Evolutionary conservation across 163 green algal genomes (phyloP).

Genomic region (Chlamydomonas reinhardtii): DNA sequence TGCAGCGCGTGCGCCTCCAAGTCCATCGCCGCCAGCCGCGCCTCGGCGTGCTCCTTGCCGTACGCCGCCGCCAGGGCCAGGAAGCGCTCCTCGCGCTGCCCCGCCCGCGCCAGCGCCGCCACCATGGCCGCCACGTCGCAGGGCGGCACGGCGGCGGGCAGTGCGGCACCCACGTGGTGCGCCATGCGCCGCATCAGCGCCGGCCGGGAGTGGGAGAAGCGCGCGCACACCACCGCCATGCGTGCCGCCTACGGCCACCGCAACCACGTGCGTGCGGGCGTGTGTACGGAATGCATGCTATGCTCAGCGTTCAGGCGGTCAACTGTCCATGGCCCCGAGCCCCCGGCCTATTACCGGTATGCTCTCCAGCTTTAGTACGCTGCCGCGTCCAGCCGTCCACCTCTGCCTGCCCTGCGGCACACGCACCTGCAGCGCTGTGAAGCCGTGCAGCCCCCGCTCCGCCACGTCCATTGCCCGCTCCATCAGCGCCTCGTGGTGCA

Average conservation of each 20-base stretch:
- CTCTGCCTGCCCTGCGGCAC: too few species aligned
- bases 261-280: not conserved
- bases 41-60: slow-evolving; percentile 4
- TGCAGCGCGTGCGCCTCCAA: not conserved
- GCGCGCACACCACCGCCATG: not conserved
- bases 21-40: not conserved
- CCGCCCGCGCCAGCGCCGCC: slow-evolving; percentile 6
- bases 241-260: not conserved
- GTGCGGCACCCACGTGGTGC: slow-evolving; percentile 15
- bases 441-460: slow-evolving; percentile 10
- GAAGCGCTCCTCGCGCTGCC: slow-evolving; percentile 16
- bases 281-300: too few species aligned
- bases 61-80: slow-evolving; percentile 1
- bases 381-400: not conserved
- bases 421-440: slow-evolving; percentile 7
- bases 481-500: slow-evolving; percentile 13
- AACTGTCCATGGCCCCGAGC: too few species aligned
- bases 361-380: too few species aligned
- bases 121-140: slow-evolving; percentile 14
- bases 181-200: slow-evolving; percentile 28
- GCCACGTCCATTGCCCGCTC: not conserved
- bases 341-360: too few species aligned
- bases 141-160: not conserved
- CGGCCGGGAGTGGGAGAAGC: not conserved
- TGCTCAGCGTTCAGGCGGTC: too few species aligned